Conservation (phyloP, 306 rosid genomes). For the Carpinus fangiana region DNA sequence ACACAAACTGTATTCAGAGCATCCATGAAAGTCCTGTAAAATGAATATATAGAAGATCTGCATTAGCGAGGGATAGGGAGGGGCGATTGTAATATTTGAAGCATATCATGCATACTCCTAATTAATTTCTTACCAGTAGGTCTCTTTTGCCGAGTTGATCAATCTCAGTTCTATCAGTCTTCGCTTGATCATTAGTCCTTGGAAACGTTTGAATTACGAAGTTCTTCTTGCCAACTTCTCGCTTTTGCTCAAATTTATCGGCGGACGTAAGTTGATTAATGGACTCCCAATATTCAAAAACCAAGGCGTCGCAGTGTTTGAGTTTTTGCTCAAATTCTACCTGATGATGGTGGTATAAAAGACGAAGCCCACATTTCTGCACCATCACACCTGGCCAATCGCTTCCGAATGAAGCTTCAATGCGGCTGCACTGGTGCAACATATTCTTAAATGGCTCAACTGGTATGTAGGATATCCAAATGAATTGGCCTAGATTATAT, state of each 20-base stretch:
- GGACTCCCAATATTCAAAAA: fast-evolving
- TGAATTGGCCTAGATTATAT: not conserved
- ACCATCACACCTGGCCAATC: not conserved
- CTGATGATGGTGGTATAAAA: not conserved
- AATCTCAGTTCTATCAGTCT: too few relatives aligned
- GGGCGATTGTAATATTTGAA: not conserved
- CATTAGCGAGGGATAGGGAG: not conserved
- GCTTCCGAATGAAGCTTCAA: not conserved
- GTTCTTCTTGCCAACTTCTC: too few relatives aligned
- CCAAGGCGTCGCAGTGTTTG: not conserved
- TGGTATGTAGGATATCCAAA: not conserved
- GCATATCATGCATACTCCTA: too few relatives aligned
- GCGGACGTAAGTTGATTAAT: fast-evolving
- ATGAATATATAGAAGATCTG: not conserved
- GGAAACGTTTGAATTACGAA: not conserved
- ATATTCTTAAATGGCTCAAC: not conserved
- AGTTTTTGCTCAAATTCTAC: not conserved
- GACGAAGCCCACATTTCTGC: not conserved
- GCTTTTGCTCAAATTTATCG: too few relatives aligned
- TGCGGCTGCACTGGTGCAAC: not conserved
- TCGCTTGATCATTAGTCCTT: too few relatives aligned
- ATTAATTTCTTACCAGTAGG: not conserved
- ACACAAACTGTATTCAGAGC: not conserved
- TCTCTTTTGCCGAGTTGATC: not conserved
- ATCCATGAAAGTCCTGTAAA: not conserved